Evolutionary conservation across 2,329 filamentous ascomycete species (phyloP).

Genomic region (Epichloe brachyelytri): DNA sequence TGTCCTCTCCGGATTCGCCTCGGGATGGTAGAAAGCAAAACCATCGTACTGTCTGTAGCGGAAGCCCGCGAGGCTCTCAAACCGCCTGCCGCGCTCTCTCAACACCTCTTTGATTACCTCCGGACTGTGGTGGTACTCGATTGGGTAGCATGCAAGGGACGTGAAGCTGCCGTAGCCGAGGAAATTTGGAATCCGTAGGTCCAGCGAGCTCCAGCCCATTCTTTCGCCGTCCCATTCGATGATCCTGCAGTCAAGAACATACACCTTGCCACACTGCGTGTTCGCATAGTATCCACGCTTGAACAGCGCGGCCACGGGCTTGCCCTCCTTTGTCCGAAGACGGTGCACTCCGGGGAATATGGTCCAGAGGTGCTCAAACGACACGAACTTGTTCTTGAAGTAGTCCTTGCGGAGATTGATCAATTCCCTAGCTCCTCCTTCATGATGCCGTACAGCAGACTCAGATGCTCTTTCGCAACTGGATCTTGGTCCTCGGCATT

Average conservation of each 20-base stretch:
- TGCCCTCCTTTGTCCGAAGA: conserved; percentile 27
- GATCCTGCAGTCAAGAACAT: conserved; percentile 26
- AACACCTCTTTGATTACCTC: conserved; percentile 22
- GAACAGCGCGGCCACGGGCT: conserved; percentile 26
- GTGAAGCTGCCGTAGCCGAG: conserved; percentile 31
- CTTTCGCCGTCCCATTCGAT: conserved; percentile 35
- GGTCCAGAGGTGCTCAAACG: conserved; percentile 40
- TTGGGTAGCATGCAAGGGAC: conserved; percentile 30
- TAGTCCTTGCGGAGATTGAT: conserved; percentile 39
- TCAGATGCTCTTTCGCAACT: conserved; percentile 30
- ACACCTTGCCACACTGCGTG: conserved; percentile 24
- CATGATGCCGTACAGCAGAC: conserved; percentile 33
- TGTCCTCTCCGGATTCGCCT: conserved; percentile 8
- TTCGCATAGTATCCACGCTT: conserved; percentile 23
- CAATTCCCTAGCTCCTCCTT: conserved; percentile 36
- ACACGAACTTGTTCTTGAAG: conserved; percentile 38
- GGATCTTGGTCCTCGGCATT: conserved; percentile 28
- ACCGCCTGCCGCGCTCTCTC: conserved; percentile 28
- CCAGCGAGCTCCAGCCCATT: conserved; percentile 27
- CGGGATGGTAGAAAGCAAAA: conserved; percentile 19
- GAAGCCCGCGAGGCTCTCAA: conserved; percentile 32
- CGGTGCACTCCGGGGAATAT: conserved; percentile 34
- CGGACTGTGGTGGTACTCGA: conserved; percentile 28
- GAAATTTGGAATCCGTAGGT: conserved; percentile 27
- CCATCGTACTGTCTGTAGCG: conserved; percentile 35